Evolutionary conservation across 176 grass and related monocot genomes (phyloP), one percentile per base, ranked within the genome.

Genomic region (Oropetium thomaeum): DNA sequence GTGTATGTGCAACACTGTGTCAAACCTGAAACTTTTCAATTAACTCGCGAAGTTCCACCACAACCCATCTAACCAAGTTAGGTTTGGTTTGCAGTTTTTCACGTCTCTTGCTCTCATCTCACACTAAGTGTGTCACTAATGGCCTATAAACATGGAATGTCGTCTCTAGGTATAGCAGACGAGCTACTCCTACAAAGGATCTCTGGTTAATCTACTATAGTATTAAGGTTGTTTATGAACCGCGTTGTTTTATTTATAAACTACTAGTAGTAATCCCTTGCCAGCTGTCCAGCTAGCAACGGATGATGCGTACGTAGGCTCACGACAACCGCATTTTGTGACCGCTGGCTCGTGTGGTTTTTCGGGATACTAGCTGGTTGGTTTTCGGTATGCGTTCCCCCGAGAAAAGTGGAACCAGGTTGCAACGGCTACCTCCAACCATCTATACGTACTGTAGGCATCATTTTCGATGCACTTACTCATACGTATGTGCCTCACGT

Each of bases 371-470:
- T 67, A 39, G n/a, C 61, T 13, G 40, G 70, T 47, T 31, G 33
- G 43, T 69, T 69, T 74, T 83, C 28, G 80, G 69, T 55, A 32
- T 39, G 65, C 75, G 55, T 52, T 69, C 80, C 80, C 33, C 63
- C 75, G 54, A 88, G 69, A 69, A 87, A 83, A 69, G 35, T 39
- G 69, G 75, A 69, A 30, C 80, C 54, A 79, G 75, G 43, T 45
- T 63, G 9, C 86, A 88, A 88, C 81, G 80, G 81, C 81, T 88
- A 88, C 11, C 78, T 80, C 57, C 8, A 25, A 19, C 35, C 61
- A 38, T 13, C 19, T 9, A 55, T 20, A 28, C 28, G 15, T 14
- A 4, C 17, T 5, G 16, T 20, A 49, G n/a, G n/a, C 45, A 20
- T 49, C 45, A 19, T 44, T 44, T 14, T 14, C 42, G 42, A 16